A percentile compares a stretch with the other conserved stretches of the same genome.
Conservation (phyloP, 2,329 filamentous ascomycete genomes). For the Aspergillus bombycis region DNA sequence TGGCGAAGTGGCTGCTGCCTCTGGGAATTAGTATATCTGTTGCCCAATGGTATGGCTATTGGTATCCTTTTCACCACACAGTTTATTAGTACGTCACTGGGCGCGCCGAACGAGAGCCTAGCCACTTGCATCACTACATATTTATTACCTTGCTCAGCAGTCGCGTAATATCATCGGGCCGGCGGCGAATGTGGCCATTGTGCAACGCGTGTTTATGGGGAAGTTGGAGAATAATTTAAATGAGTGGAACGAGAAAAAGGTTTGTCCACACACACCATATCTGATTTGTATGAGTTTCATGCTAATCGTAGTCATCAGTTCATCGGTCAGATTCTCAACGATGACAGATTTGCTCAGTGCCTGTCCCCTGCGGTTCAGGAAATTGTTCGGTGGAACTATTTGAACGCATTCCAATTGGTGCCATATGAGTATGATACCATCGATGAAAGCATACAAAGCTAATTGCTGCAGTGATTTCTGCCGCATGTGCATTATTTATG, state of each 20-base stretch:
- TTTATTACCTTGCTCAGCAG: slow-evolving; percentile 28
- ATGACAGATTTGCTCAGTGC: slow-evolving; percentile 12
- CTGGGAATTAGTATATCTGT: slow-evolving; percentile 12
- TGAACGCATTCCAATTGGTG: slow-evolving; percentile 16
- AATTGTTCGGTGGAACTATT: slow-evolving; percentile 17
- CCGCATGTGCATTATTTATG: background rate
- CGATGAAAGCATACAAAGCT: background rate
- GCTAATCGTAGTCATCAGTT: slow-evolving; percentile 10
- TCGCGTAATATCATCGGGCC: slow-evolving; percentile 26
- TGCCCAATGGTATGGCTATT: background rate
- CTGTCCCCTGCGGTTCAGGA: slow-evolving; percentile 11
- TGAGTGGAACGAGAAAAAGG: slow-evolving; percentile 1
- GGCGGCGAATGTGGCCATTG: slow-evolving; percentile 14
- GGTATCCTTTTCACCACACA: slow-evolving; percentile 23
- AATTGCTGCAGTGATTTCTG: background rate
- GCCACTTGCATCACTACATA: slow-evolving; percentile 21
- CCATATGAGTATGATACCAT: slow-evolving; percentile 10
- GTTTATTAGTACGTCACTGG: slow-evolving; percentile 23
- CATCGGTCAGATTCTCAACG: slow-evolving; percentile 17
- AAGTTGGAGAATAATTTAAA: slow-evolving; percentile 8
- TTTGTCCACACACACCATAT: background rate
- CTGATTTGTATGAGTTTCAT: background rate
- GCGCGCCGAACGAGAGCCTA: slow-evolving; percentile 11
- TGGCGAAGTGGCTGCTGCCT: slow-evolving; percentile 21
- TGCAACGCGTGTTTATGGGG: slow-evolving; percentile 17